phyloP scores from a whole-genome alignment of 306 rosid genomes.

The Arachis stenosperma region DNA sequence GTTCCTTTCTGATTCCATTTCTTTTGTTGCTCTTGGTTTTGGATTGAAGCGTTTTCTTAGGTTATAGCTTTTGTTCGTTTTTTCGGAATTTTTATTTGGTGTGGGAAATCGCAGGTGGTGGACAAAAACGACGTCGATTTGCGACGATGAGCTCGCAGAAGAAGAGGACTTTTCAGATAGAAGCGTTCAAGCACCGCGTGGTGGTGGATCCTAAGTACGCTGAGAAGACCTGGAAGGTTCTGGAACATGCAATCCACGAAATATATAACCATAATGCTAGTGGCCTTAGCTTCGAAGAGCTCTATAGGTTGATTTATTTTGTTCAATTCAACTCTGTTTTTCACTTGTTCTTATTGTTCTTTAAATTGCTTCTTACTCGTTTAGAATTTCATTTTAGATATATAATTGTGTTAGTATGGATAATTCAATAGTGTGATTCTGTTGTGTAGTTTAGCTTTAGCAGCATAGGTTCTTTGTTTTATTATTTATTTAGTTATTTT shows the following conservation, averaged over 20 bases:
- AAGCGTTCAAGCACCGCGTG: constrained; percentile 55
- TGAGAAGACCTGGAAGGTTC: constrained; percentile 59
- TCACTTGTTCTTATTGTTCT: not conserved
- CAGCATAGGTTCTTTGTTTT: not conserved
- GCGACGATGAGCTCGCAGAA: constrained; percentile 47
- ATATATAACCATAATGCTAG: constrained; percentile 60
- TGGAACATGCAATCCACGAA: constrained; percentile 60
- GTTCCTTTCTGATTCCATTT: not conserved
- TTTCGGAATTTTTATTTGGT: not conserved
- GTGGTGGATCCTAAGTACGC: constrained; percentile 58
- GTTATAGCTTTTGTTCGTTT: not conserved
- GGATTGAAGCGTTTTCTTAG: not conserved
- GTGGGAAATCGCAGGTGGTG: not conserved
- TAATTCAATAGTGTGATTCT: constrained; percentile 7
- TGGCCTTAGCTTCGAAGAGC: constrained; percentile 58
- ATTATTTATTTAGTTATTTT: not conserved
- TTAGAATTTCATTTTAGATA: not conserved
- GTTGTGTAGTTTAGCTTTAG: not conserved
- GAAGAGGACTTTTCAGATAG: constrained; percentile 50
- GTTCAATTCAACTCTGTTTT: not conserved
- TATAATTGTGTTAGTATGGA: not conserved
- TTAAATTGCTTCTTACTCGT: not conserved
- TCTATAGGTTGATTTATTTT: constrained; percentile 45
- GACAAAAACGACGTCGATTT: not conserved
- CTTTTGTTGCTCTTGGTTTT: not conserved